phyloP scores from a whole-genome alignment of 148 eudicot species.

The Fagopyrum homotropicum region DNA sequence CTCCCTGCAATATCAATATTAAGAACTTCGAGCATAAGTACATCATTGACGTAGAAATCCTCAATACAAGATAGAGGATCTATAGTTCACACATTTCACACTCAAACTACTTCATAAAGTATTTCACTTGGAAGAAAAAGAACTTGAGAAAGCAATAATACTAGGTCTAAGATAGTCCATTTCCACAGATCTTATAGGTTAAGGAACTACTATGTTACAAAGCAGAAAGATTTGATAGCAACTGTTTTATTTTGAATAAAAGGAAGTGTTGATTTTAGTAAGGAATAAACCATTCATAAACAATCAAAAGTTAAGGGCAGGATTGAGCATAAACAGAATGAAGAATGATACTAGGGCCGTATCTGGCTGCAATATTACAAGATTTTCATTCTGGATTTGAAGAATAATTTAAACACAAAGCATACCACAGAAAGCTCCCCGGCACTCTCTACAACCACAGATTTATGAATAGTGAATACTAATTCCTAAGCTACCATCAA shows the following conservation, averaged over 20 bases:
- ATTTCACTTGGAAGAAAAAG: neutral
- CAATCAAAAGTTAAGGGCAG: conserved; percentile 3
- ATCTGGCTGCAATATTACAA: neutral
- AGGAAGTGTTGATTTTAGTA: neutral
- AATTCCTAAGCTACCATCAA: neutral
- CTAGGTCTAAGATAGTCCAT: neutral
- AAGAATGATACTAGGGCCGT: neutral
- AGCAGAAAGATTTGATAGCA: neutral
- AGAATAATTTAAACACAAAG: neutral
- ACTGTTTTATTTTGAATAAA: neutral
- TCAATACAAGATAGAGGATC: neutral
- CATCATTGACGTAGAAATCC: neutral
- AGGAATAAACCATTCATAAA: neutral
- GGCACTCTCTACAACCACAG: neutral
- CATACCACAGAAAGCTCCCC: neutral
- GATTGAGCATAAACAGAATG: neutral
- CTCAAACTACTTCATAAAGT: neutral
- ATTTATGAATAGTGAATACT: neutral
- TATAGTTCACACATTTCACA: neutral
- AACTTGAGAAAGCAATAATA: neutral
- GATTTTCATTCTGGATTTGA: neutral
- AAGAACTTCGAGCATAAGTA: neutral
- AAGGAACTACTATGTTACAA: neutral
- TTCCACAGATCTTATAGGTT: neutral
- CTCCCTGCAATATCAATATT: conserved; percentile 46